A percentile compares a stretch with the other conserved stretches of the same genome.
Evolutionary conservation across 73 alveolate species (phyloP).

Genomic region (Tetrahymena elliotti): DNA sequence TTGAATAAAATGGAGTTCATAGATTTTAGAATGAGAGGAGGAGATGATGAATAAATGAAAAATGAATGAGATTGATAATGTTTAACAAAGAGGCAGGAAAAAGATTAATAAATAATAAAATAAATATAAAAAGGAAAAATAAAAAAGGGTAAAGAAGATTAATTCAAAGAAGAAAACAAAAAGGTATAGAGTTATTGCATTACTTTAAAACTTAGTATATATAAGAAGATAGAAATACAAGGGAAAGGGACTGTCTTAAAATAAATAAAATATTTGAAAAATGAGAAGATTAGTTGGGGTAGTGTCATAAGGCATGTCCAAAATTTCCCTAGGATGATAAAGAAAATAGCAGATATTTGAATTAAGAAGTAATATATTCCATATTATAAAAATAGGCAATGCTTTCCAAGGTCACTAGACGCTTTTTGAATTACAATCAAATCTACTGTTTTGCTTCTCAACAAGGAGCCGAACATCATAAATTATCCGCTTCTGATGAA

Average conservation of each 20-base stretch:
- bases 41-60: not conserved
- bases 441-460: not conserved
- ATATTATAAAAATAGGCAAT: not conserved
- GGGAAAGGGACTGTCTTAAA: not conserved
- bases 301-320: not conserved
- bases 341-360: not conserved
- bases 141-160: not conserved
- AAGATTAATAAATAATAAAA: not conserved
- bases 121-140: not conserved
- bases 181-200: not conserved
- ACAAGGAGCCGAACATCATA: not conserved
- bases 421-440: not conserved
- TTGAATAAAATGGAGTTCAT: not conserved
- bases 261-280: not conserved
- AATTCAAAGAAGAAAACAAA: not conserved
- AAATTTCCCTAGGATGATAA: not conserved
- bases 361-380: not conserved
- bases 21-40: not conserved
- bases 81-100: not conserved
- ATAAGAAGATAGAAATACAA: not conserved
- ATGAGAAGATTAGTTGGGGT: not conserved
- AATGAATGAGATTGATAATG: not conserved
- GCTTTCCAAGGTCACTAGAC: constrained; percentile 1
- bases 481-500: not conserved
- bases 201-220: not conserved